Base-by-base conservation (phyloP, 2,329 filamentous ascomycete genomes). In the Penicillium janthinellum region DNA sequence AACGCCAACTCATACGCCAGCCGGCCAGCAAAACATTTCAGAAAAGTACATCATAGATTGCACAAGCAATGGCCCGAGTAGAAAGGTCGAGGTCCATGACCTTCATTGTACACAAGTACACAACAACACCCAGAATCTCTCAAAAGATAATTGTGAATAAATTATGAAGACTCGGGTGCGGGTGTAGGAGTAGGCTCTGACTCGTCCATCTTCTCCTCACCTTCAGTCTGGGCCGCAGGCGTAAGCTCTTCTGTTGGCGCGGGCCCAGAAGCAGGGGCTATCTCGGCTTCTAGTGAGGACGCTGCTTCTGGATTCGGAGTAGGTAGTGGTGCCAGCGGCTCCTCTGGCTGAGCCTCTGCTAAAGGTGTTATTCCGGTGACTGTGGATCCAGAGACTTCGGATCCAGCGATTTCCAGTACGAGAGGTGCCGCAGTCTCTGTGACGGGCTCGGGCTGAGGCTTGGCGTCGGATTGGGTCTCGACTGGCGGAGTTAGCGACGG, bases 141-240 rank as follows among this genome's bases (percentile, higher is more conserved):
- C 35, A 15, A 6, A 10, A 28, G n/a, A 52, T 20, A 38, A 28
- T 12, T 8, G 25, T 3, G 14, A 39, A 17, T 3, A 17, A 12
- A 41, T 28, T 55, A 63, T 35, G 49, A 41, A 42, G 53, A 34
- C n/a, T 55, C 49, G 8, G 56, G 11, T 11, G 49, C 56, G 11
- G 56, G 52, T 2, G 31, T 44, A n/a, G 53, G 48, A 28, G 41
- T 52, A 3, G 55, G 20, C 45, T 58, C 61, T 28, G 28, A 4
- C 38, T 58, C 52, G 14, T 61, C 53, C 34, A 58, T 53, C 34
- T 39, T 45, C 41, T 52, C 59, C 28, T 56, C 49, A 39, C 12
- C 51, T 20, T 38, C n/a, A 31, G 14, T 14, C 22, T 34, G 12
- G 20, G 38, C 11, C 12, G 38, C 42, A 12, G 51, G 12, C 42